These are phyloP conservation scores for Leishmania arabica DNA, from an alignment of 208 protist genomes.

Conservation along the genomic window DNA sequence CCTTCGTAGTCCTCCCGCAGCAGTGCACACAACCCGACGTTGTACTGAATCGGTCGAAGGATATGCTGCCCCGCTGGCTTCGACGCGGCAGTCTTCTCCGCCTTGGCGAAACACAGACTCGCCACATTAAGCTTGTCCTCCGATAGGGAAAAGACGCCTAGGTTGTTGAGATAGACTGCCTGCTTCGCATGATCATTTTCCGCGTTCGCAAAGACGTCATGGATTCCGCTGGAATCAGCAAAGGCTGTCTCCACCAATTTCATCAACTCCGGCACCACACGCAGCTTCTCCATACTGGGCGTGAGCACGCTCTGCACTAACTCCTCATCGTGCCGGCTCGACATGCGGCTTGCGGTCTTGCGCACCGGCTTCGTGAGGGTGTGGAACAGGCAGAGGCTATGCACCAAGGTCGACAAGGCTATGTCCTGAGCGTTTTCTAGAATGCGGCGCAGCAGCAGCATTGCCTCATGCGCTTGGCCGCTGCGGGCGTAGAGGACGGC, in stretches of 20 bases:
- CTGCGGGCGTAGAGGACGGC: slow-evolving; percentile 69
- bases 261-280: slow-evolving; percentile 49
- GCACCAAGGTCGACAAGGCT: slow-evolving; percentile 45
- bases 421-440: slow-evolving; percentile 64
- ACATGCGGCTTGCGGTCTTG: slow-evolving; percentile 42
- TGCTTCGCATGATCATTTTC: slow-evolving; percentile 47
- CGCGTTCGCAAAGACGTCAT: slow-evolving; percentile 60
- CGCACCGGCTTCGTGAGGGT: slow-evolving; percentile 66
- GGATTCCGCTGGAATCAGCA: slow-evolving; percentile 73
- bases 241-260: slow-evolving; percentile 63
- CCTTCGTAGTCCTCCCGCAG: slow-evolving; percentile 76
- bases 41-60: slow-evolving; percentile 74
- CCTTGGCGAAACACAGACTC: slow-evolving; percentile 85
- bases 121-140: slow-evolving; percentile 82
- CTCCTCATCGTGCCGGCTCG: slow-evolving; percentile 70
- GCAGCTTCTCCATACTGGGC: slow-evolving; percentile 43
- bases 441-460: slow-evolving; percentile 69
- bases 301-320: slow-evolving; percentile 74
- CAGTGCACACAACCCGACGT: slow-evolving; percentile 83
- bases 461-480: slow-evolving; percentile 62
- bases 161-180: slow-evolving; percentile 86
- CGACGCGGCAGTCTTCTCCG: slow-evolving; percentile 46
- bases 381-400: slow-evolving; percentile 81
- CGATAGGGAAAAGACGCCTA: slow-evolving; percentile 77
- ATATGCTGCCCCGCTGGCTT: slow-evolving; percentile 34